Evolutionary conservation across 2,329 filamentous ascomycete genomes (phyloP), one percentile per base, ranked within the genome.

Genomic region (Cytospora schulzeri): DNA sequence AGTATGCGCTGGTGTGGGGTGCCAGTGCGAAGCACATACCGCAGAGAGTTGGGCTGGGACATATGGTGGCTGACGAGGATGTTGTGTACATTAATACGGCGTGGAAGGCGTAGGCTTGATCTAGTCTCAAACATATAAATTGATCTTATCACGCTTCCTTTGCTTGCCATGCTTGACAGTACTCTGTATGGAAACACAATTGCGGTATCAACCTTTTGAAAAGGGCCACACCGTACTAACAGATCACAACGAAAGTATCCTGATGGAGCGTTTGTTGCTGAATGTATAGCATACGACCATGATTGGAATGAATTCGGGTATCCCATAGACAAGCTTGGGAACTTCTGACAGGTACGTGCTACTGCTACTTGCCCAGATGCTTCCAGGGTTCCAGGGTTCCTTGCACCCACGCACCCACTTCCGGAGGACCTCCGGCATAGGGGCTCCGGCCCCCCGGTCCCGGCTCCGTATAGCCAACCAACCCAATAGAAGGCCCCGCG

Each of bases 1-100:
- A 98, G 82, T 97, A 98, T 79, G 96, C 95, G 3, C 79, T 98
- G 69, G 95, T 99, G 0, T 99, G 96, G 96, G 95, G 95, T 5
- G 93, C 93, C 22, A 98, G 94, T 77, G 95, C 95, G 41, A 88
- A 92, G 72, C 96, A 99, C 81, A 84, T 98, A 41, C 95, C 96
- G 41, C 95, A 99, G 81, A 83, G 95, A 68, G 94, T 97, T 45
- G 96, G 95, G 1, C 77, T 99, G 72, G 82, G 86, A 8, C 95
- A 99, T 81, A 73, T 86, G 15, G 93, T 99, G 53, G 79, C 83
- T 2, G 87, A 90, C 68, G 87, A 89, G 75, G 87, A 89, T 72
- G 87, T 89, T 22, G 87, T 89, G 58, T 88, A 87, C 71, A 89
- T 90, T 73, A 83, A 88, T 60, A 88, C 83, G 70, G 85, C 80